Conservation (phyloP, 768 basidiomycete species). For the Crucibulum laeve region DNA sequence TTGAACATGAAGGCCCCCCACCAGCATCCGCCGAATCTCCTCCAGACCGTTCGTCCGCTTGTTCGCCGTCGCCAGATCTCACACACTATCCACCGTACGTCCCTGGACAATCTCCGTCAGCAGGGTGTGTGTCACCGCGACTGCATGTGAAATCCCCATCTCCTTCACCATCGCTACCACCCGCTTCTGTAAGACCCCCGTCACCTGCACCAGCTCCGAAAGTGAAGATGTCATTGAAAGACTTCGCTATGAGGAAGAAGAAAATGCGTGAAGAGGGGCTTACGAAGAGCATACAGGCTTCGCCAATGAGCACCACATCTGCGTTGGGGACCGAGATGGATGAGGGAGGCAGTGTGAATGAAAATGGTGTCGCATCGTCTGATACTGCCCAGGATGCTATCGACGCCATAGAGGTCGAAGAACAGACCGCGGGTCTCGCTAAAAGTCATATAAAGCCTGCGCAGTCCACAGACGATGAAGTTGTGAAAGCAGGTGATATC, state of each 20-base stretch:
- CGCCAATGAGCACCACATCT: constrained; percentile 4
- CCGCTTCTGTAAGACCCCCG: constrained; percentile 4
- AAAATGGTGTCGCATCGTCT: background rate
- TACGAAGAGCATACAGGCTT: constrained; percentile 9
- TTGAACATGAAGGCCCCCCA: no score
- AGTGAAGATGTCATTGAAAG: constrained; percentile 56
- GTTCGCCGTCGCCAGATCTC: background rate
- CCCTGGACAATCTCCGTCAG: background rate
- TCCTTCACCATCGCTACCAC: constrained; percentile 4
- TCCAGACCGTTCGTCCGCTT: no score
- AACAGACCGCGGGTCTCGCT: no score
- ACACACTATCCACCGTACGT: background rate
- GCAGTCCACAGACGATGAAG: no score
- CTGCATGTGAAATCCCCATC: background rate
- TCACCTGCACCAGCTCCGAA: constrained; percentile 23
- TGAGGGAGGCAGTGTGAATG: background rate
- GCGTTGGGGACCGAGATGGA: constrained; percentile 3
- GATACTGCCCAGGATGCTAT: background rate
- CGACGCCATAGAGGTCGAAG: background rate
- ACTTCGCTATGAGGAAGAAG: constrained; percentile 54
- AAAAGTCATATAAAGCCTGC: no score
- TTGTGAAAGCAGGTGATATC: no score
- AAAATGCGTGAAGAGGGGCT: constrained; percentile 44
- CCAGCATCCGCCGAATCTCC: no score
- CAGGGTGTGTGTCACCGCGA: background rate